Base-by-base conservation (phyloP, 352 stramenopile species). In the Pythium pyrilobum region DNA sequence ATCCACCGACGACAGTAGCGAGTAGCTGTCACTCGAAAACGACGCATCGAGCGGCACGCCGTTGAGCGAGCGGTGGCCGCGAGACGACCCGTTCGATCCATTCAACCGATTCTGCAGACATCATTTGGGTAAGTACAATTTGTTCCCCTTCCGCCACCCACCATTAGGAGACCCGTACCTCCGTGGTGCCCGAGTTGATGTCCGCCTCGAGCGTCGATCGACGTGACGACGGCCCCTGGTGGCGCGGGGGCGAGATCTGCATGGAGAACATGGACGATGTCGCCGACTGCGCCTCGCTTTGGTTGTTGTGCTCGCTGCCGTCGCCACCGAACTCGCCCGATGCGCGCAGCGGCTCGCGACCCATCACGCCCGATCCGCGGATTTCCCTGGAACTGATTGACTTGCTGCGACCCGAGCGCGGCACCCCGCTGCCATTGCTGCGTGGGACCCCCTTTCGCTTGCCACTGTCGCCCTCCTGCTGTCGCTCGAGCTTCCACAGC, bases 1-100 rank as follows among this genome's bases (percentile, higher is more conserved):
- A 31, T 81, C 52, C 39, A 78, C 73, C 4, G 71, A 83, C n/a
- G 57, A 51, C 9, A 65, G 40, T 4, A 69, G 44, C 13, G 68
- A 76, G 34, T 62, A 73, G 33, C 46, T 55, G 28, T 74, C 60
- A 20, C 52, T 72, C 27, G 52, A 49, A 24, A 59, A 65, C 24
- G 69, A 71, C 13, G 52, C 62, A 31, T 71, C 64, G 16, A 62
- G 33, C 16, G 27, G 33, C 11, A 54, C 44, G 12, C 25, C 38
- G 27, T 50, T 52, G 5, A 46, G 37, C 16, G 42, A 20, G 25
- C 31, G 18, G 6, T 12, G 38, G 23, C 25, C 32, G 25, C 18
- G 55, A 11, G 61, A 59, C 5, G 37, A 41, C 23, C 43, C 52
- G 28, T 39, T 66, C 28, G 50, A 62, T 32, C 37, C 37, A 39